A percentile compares a stretch with the other conserved stretches of the same genome.
phyloP scores from a whole-genome alignment of 2,329 filamentous ascomycete species.

The Grosmannia serpens region DNA sequence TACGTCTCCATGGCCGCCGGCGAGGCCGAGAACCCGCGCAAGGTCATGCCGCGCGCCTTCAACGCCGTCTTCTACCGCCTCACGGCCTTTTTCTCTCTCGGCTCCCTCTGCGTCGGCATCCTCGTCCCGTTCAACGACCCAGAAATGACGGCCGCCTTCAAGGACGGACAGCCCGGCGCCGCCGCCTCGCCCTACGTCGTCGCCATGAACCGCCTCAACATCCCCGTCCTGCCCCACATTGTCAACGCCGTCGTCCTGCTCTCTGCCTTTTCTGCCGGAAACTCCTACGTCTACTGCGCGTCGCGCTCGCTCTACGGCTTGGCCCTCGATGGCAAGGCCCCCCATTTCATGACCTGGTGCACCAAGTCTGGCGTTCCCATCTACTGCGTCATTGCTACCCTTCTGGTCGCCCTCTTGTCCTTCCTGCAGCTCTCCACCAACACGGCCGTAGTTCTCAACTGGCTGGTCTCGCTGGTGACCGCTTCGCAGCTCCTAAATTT shows the following conservation, averaged over 20 bases:
- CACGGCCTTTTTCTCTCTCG: constrained; percentile 19
- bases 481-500: constrained; percentile 30
- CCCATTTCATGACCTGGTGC: constrained; percentile 34
- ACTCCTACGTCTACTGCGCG: constrained; percentile 49
- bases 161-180: constrained; percentile 3
- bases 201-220: constrained; percentile 55
- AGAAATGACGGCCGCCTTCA: constrained; percentile 12
- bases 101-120: constrained; percentile 19
- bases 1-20: constrained; percentile 24
- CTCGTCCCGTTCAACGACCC: constrained; percentile 16
- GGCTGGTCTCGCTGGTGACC: constrained; percentile 25
- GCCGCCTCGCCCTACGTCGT: constrained; percentile 56
- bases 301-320: constrained; percentile 48
- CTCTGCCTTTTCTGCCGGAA: constrained; percentile 57
- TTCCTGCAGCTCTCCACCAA: constrained; percentile 26
- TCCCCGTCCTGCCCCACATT: constrained; percentile 55
- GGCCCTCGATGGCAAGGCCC: constrained; percentile 46
- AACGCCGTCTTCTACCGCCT: constrained; percentile 19
- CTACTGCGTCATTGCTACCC: constrained; percentile 6
- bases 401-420: constrained; percentile 16
- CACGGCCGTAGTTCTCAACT: constrained; percentile 27
- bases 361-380: constrained; percentile 30
- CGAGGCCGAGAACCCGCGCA: constrained; percentile 13
- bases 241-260: constrained; percentile 68
- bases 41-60: constrained; percentile 11